Percentiles rank a stretch among this genome's conserved stretches.
Conservation (phyloP, 2,329 filamentous ascomycete genomes). For the Fusarium mundagurra region DNA sequence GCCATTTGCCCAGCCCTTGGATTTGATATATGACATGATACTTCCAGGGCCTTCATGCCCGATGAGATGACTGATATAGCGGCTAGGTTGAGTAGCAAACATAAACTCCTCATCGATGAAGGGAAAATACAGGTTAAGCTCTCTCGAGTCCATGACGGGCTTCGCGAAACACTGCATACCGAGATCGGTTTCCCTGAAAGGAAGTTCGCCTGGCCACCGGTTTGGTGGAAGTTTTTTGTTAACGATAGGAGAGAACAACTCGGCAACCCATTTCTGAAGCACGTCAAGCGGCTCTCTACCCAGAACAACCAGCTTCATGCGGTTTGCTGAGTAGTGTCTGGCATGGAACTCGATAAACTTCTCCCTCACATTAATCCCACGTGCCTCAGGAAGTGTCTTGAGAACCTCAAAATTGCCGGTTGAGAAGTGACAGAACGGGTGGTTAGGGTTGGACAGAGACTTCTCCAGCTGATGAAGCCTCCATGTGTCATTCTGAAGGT, state of each 20-base stretch:
- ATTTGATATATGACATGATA: constrained; percentile 89
- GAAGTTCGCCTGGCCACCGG: constrained; percentile 62
- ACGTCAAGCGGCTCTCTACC: constrained; percentile 85
- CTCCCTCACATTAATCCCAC: constrained; percentile 84
- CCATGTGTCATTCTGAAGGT: constrained; percentile 90
- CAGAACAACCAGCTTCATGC: constrained; percentile 90
- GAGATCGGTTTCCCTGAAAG: constrained; percentile 60
- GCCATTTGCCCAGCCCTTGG: constrained; percentile 88
- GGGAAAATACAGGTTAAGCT: constrained; percentile 82
- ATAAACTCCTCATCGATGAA: constrained; percentile 85
- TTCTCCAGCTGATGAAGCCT: constrained; percentile 88
- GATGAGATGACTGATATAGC: constrained; percentile 88
- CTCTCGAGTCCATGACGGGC: constrained; percentile 87
- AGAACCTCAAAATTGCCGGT: constrained; percentile 89
- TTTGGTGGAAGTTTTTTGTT: constrained; percentile 81
- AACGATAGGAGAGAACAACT: constrained; percentile 82
- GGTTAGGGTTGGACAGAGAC: constrained; percentile 84
- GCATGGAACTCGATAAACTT: constrained; percentile 94
- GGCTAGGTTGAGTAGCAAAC: constrained; percentile 82
- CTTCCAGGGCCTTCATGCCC: constrained; percentile 94
- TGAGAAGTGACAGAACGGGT: constrained; percentile 91
- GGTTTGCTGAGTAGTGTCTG: constrained; percentile 89
- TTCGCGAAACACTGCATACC: constrained; percentile 84
- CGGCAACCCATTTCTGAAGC: constrained; percentile 83
- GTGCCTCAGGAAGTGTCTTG: constrained; percentile 81